phyloP scores from a whole-genome alignment of 2,329 filamentous ascomycete genomes.

The Gyromitra esculenta region DNA sequence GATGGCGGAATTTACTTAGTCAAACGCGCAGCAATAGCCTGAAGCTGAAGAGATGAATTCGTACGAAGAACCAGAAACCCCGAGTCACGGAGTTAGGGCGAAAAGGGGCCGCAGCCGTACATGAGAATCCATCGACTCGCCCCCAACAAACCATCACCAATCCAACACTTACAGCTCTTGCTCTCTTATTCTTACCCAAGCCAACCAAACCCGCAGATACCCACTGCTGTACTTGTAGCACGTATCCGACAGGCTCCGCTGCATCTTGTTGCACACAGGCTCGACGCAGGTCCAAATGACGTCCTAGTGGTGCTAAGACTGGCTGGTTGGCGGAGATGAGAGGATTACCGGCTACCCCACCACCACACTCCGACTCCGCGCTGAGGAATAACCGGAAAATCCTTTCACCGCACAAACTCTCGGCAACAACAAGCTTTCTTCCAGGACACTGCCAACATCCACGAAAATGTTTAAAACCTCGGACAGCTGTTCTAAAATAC shows the following conservation, averaged over 20 bases:
- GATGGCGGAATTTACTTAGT: not conserved
- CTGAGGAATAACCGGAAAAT: conserved; percentile 40
- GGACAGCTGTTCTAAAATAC: not conserved
- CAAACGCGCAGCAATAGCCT: not conserved
- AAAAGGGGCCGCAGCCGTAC: not conserved
- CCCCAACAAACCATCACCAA: not conserved
- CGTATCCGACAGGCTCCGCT: not conserved
- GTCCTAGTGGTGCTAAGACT: not conserved
- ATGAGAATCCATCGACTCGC: not conserved
- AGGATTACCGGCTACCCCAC: conserved; percentile 9
- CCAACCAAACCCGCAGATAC: not conserved
- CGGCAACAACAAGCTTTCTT: conserved; percentile 8
- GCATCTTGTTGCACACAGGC: not conserved
- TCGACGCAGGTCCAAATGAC: conserved; percentile 4
- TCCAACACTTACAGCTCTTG: not conserved
- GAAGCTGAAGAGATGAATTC: not conserved
- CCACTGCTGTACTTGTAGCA: too few species aligned
- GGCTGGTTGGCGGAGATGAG: not conserved
- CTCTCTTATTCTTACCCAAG: not conserved
- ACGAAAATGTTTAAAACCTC: not conserved
- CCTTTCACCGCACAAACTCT: conserved; percentile 26
- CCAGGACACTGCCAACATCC: not conserved
- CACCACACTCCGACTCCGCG: conserved; percentile 34
- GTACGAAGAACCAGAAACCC: not conserved
- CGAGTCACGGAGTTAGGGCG: not conserved